These are phyloP conservation scores for Dendrobium nobile DNA, from an alignment of 106 monocot genomes.

Conservation along the genomic window DNA sequence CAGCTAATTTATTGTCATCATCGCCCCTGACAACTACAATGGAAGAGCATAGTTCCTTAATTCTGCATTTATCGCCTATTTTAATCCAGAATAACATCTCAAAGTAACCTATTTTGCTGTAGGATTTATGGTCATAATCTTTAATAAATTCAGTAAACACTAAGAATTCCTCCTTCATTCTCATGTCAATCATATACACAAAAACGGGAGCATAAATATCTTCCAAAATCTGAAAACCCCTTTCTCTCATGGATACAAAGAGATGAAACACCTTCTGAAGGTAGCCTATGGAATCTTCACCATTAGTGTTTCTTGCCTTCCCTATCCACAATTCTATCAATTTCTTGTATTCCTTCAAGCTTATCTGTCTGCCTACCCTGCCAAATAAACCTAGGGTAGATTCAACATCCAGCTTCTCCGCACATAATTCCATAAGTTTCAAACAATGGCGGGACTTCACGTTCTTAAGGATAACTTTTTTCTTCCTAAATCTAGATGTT, in stretches of 20 bases:
- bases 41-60: constrained; percentile 38
- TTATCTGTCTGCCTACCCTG: constrained; percentile 68
- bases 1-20: constrained; percentile 43
- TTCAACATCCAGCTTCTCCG: constrained; percentile 51
- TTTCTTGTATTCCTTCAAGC: constrained; percentile 62
- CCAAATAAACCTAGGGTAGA: constrained; percentile 62
- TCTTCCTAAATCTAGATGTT: constrained; percentile 56
- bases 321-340: constrained; percentile 54
- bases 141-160: constrained; percentile 50
- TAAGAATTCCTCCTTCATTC: constrained; percentile 60
- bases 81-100: constrained; percentile 76
- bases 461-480: constrained; percentile 46
- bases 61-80: constrained; percentile 63
- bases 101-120: constrained; percentile 62
- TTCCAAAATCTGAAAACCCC: constrained; percentile 71
- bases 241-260: constrained; percentile 66
- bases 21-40: constrained; percentile 18
- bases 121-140: constrained; percentile 35
- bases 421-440: constrained; percentile 59
- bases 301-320: constrained; percentile 42
- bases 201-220: constrained; percentile 64
- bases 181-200: constrained; percentile 58
- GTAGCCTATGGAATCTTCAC: constrained; percentile 22
- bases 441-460: constrained; percentile 43
- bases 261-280: constrained; percentile 46